Evolutionary conservation across 768 basidiomycete genomes (phyloP), one percentile per base, ranked within the genome.

Genomic region (Strobilomyces dryophilus): DNA sequence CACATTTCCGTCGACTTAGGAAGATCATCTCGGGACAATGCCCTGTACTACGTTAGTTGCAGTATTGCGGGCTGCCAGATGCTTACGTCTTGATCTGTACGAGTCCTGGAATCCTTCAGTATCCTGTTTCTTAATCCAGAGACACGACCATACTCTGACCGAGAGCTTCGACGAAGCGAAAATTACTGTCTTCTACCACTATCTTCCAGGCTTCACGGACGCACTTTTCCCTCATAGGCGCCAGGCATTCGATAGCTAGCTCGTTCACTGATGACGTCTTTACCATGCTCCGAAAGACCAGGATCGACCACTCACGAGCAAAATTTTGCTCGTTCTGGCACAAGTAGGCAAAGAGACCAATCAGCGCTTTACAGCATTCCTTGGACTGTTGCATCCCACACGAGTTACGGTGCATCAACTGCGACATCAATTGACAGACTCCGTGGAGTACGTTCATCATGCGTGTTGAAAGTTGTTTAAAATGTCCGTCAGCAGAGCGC

Each of bases 351-450:
- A 67, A 67, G 27, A 69, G 67, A 45, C 60, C 43, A 1, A 67
- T 56, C 47, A 69, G 51, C n/a, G 52, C 54, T 49, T 60, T 67
- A 45, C 69, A 67, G 48, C 65, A 71, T 42, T 69, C 67, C 21
- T 29, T 51, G 17, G 69, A 69, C 44, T 49, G 53, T 47, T 43
- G 69, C 43, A 69, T 60, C 42, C 67, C 65, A 37, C 58, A 61
- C 7, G 48, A 45, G 35, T 70, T 52, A 17, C 24, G 39, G n/a
- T 57, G 48, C 40, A 66, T 62, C 57, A 63, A 70, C 36, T 60
- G 58, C 29, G 52, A 55, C 31, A 68, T 52, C 24, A 59, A 43
- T 37, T 12, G 49, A 48, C 63, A 71, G 11, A 47, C 51, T 49
- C 43, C 52, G 18, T 55, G 50, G 39, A 69, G 60, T 29, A 68